Base-by-base conservation (phyloP, 805 yeast species). In the Hanseniaspora nectarophila region DNA sequence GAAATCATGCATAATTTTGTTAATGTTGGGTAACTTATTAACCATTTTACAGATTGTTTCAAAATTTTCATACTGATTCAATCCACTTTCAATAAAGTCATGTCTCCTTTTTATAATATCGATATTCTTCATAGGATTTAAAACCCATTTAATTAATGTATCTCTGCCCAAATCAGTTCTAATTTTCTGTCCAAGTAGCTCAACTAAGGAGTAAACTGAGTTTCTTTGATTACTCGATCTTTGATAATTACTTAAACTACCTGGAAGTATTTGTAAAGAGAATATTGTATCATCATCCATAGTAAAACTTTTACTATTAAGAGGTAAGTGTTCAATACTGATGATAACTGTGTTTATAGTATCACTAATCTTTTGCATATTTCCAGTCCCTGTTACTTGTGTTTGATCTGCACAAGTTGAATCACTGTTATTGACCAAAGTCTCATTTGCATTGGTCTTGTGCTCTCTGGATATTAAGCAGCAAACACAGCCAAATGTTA, bases 101-200 rank as follows among this genome's bases (percentile, higher is more conserved):
- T 62, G 60, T 23, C 76, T 61, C 32, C 57, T 55, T 16, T 61
- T 57, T 4, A 73, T 66, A 6, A 52, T 23, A 1, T 56, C 54
- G 1, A 56, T 49, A n/a, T 64, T 59, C 1, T 62, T 55, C 3
- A 68, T 54, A 0, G 76, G 76, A 15, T 67, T 58, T 2, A 58
- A 32, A 10, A 73, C 56, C 70, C 71, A 70, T 1, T 62, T 55
- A 12, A 54, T 58, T n/a, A 73, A 45, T 1, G 63, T 55, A 23
- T 59, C 56, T 28, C 55, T 57, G 0, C 74, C 71, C 12, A 61
- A 51, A 9, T 59, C 59, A 0, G 73, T 60, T 33, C 18, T 23
- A 26, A 58, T 57, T 1, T 68, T 63, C 55, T 54, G 55, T 38
- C 49, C 43, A 20, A 55, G 47, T 39, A 56, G 43, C 38, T 59